phyloP scores from a whole-genome alignment of 257 asterid species.

The Ilex aquifolium region DNA sequence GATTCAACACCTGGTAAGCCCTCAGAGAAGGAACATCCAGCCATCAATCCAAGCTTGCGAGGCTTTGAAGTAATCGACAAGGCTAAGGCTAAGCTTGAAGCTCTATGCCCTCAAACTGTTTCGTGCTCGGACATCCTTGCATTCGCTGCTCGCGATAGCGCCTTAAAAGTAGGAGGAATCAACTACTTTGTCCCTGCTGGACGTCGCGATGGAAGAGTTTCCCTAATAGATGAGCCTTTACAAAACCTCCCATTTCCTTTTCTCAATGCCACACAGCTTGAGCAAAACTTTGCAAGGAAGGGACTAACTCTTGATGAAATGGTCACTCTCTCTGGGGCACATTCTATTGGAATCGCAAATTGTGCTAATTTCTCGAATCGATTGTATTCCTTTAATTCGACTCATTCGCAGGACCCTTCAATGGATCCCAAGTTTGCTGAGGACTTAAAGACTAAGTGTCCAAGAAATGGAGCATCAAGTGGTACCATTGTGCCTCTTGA shows the following conservation, averaged over 20 bases:
- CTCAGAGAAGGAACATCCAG: slow-evolving; percentile 19
- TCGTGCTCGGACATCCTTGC: slow-evolving; percentile 40
- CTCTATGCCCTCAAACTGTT: slow-evolving; percentile 31
- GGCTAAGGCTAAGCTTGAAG: slow-evolving; percentile 30
- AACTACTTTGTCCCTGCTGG: slow-evolving; percentile 36
- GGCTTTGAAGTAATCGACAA: slow-evolving; percentile 42
- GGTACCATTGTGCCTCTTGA: slow-evolving; percentile 23
- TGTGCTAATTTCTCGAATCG: slow-evolving; percentile 24
- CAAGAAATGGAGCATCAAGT: background rate
- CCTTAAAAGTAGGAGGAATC: slow-evolving; percentile 19
- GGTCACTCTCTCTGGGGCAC: slow-evolving; percentile 53
- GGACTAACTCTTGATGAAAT: slow-evolving; percentile 32
- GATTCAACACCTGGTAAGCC: slow-evolving; percentile 21
- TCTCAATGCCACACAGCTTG: slow-evolving; percentile 15
- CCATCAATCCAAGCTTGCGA: slow-evolving; percentile 22
- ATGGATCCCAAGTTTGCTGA: slow-evolving; percentile 18
- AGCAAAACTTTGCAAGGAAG: slow-evolving; percentile 22
- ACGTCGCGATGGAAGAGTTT: slow-evolving; percentile 29
- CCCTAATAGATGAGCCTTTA: slow-evolving; percentile 10
- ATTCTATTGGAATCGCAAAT: slow-evolving; percentile 31
- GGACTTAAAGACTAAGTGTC: slow-evolving; percentile 14
- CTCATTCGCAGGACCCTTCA: slow-evolving; percentile 23
- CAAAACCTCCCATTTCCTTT: slow-evolving; percentile 21
- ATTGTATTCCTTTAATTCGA: slow-evolving; percentile 1
- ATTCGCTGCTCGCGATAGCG: slow-evolving; percentile 38